A percentile compares a stretch with the other conserved stretches of the same genome.
Evolutionary conservation across 148 eudicot species (phyloP).

Genomic region (Vaccinium darrowii): DNA sequence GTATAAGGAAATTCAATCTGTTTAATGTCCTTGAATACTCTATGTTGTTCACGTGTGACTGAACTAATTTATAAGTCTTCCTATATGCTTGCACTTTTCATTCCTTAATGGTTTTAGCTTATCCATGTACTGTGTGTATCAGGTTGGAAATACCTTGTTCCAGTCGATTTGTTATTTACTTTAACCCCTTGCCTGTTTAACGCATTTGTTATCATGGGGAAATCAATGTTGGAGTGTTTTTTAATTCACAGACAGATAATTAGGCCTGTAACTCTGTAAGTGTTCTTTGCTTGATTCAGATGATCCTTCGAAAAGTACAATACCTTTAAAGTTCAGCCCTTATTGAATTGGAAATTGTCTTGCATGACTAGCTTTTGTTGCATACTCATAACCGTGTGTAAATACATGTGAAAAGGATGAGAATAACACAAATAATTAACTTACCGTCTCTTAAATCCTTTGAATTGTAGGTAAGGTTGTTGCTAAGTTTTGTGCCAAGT

Average conservation of each 20-base stretch:
- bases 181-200: not conserved
- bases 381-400: conserved; percentile 3
- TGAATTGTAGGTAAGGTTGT: conserved; percentile 82
- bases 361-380: not conserved
- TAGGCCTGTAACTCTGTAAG: not conserved
- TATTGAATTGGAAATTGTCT: not conserved
- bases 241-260: not conserved
- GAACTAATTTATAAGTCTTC: not conserved
- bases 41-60: not conserved
- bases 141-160: not conserved
- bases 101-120: not conserved
- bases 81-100: not conserved
- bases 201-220: not conserved
- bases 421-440: not conserved
- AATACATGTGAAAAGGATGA: not conserved
- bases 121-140: not conserved
- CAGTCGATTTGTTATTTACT: not conserved
- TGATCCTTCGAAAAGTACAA: not conserved
- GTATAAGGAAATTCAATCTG: not conserved
- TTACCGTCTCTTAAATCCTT: conserved; percentile 15
- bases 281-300: not conserved
- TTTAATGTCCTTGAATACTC: not conserved
- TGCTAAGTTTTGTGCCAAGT: conserved; percentile 97
- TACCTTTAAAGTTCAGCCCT: not conserved
- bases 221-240: not conserved